phyloP scores from a whole-genome alignment of 2,329 filamentous ascomycete species.

The Fusarium guadeloupense region DNA sequence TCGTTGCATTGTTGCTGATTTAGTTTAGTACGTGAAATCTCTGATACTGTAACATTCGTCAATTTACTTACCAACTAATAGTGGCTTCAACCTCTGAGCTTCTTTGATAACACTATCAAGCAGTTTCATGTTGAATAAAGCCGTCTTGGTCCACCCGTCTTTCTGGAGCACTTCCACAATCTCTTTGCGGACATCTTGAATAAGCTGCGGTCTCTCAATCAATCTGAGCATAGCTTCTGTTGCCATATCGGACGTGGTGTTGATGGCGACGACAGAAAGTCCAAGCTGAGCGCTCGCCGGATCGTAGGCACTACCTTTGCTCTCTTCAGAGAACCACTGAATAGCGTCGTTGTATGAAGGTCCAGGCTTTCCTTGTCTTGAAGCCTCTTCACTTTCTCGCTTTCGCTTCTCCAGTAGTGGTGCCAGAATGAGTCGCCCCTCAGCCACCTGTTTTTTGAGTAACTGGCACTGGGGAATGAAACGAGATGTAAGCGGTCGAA shows the following conservation, averaged over 20 bases:
- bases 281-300: neutral
- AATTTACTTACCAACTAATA: too few species aligned
- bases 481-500: neutral
- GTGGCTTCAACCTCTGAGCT: neutral
- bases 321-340: constrained; percentile 1
- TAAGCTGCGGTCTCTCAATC: neutral
- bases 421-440: neutral
- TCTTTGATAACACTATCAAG: constrained; percentile 10
- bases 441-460: neutral
- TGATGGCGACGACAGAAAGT: neutral
- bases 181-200: neutral
- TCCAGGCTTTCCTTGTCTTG: neutral
- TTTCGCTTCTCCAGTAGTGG: neutral
- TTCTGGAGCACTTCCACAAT: neutral
- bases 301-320: neutral
- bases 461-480: neutral
- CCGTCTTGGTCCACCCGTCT: neutral
- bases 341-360: neutral
- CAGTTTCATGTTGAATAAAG: neutral
- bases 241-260: neutral
- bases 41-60: too few species aligned
- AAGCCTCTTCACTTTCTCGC: neutral
- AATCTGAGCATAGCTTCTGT: neutral
- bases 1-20: neutral
- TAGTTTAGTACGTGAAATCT: neutral